Conservation (phyloP, 2,329 filamentous ascomycete genomes). For the Stachybotrys chartarum region DNA sequence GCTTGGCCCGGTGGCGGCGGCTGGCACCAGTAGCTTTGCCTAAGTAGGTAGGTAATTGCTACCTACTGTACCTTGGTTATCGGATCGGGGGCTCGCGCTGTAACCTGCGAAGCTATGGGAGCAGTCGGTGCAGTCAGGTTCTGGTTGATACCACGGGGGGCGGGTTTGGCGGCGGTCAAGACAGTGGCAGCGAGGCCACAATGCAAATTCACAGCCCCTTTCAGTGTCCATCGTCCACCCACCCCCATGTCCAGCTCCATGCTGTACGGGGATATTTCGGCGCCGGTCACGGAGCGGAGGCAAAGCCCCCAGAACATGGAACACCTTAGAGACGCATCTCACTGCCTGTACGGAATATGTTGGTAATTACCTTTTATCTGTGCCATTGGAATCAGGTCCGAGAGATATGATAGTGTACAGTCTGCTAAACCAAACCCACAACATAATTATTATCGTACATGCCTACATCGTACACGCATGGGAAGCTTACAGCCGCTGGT, state of each 20-base stretch:
- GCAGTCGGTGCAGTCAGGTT: no score
- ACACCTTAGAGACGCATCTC: not conserved
- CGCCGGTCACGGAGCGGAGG: not conserved
- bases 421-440: no score
- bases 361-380: no score
- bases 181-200: not conserved
- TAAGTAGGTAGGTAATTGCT: not conserved
- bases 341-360: no score
- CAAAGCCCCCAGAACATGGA: not conserved
- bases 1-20: constrained; percentile 6
- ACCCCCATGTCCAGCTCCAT: no score
- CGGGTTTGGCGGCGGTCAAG: not conserved
- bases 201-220: not conserved
- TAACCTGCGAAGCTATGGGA: no score
- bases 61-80: no score
- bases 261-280: not conserved
- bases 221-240: no score
- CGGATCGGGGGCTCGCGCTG: not conserved
- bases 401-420: no score
- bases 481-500: constrained; percentile 8
- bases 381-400: no score
- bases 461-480: not conserved
- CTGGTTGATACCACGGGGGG: not conserved
- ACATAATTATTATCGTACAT: not conserved
- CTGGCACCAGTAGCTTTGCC: not conserved